Evolutionary conservation across 495 filamentous ascomycete genomes (phyloP), one percentile per base, ranked within the genome.

Genomic region (Penicillium odoratum): DNA sequence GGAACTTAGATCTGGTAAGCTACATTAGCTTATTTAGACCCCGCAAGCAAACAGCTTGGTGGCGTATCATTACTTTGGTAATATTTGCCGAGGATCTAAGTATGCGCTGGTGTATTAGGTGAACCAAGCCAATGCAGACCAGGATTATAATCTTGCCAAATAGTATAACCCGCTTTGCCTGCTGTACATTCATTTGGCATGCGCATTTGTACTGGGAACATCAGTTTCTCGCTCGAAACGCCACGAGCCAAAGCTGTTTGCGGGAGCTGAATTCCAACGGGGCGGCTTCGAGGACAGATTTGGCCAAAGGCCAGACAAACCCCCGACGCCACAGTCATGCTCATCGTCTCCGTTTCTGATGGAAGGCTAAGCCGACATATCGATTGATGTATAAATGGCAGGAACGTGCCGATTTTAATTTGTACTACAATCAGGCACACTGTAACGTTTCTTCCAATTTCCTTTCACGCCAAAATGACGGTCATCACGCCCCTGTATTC

Each of bases 401-500:
- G 38, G 6, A 7, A 16, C 15, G 13, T 5, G 13, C 38, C 38
- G n/a, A 40, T 3, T 13, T 13, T 16, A 13, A 1, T 40, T 40
- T n/a, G 38, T 40, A 40, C 38, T 40, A 40, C 38, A 16, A 16
- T 5, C 16, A 40, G 38, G 13, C 38, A 40, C 38, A 40, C 4
- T 40, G 38, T 40, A 13, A 40, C 38, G 33, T 13, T 15, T 16
- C 15, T 15, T 40, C 5, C 11, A 16, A 1, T 1, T 13, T 36
- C 13, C 3, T 36, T 36, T 8, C 11, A 36, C 43, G 33, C 11
- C n/a, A 52, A 2, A n/a, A 69, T 69, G 66, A 64, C 58, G 3
- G 55, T 66, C 48, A 59, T 31, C 18, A 61, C 53, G 1, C 58
- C 63, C 15, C 36, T 69, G 15, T 54, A 68, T 11, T 56, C 70